Percentiles rank a stretch among this genome's conserved stretches.
Conservation (phyloP, 2,329 filamentous ascomycete genomes). For the Endocalyx cinctus region DNA sequence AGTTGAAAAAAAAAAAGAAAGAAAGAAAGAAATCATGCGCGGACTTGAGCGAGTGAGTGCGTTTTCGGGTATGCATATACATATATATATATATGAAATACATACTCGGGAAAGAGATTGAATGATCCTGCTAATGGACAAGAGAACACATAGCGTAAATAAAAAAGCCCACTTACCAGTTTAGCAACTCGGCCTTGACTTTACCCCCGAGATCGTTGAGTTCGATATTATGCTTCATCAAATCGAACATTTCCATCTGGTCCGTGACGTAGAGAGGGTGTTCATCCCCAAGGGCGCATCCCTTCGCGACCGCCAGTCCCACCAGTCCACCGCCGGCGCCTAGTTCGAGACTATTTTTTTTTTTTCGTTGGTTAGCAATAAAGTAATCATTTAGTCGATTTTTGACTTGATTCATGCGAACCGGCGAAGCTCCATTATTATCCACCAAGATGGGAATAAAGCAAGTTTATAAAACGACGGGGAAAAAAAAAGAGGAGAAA, state of each 20-base stretch:
- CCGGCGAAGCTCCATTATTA: too few relatives aligned
- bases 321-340: slow-evolving; percentile 90
- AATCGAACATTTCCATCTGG: slow-evolving; percentile 74
- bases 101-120: too few relatives aligned
- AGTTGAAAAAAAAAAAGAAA: slow-evolving; percentile 1
- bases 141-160: not conserved
- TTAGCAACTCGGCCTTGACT: slow-evolving; percentile 66
- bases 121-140: too few relatives aligned
- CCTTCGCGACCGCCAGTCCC: slow-evolving; percentile 58
- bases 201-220: slow-evolving; percentile 66
- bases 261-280: slow-evolving; percentile 75
- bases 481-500: too few relatives aligned
- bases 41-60: too few relatives aligned
- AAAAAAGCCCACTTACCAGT: slow-evolving; percentile 63
- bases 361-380: slow-evolving; percentile 12
- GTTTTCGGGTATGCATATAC: not conserved
- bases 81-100: too few relatives aligned
- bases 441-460: too few relatives aligned
- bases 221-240: slow-evolving; percentile 85
- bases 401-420: slow-evolving; percentile 4
- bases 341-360: slow-evolving; percentile 89
- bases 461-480: too few relatives aligned
- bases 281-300: slow-evolving; percentile 42
- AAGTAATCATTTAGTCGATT: slow-evolving; percentile 3
- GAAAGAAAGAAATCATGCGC: slow-evolving; percentile 28